A percentile compares a stretch with the other conserved stretches of the same genome.
phyloP scores from a whole-genome alignment of 192 early-diverging fungal genomes.

The Diversispora epigaea region DNA sequence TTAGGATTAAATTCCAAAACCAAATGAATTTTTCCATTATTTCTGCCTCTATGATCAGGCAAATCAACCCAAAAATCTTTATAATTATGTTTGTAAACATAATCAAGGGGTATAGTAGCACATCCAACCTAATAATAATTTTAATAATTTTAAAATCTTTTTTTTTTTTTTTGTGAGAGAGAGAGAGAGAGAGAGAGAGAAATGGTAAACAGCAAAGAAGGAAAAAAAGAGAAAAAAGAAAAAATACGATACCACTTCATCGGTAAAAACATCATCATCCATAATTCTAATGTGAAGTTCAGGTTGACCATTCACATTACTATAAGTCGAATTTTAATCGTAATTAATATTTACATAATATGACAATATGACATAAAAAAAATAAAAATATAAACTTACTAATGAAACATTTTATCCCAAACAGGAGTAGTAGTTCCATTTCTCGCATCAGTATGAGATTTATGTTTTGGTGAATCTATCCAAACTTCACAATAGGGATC shows the following conservation, averaged over 20 bases:
- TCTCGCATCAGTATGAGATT: background rate
- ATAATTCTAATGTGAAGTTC: background rate
- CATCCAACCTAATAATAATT: background rate
- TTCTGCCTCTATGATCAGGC: background rate
- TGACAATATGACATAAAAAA: background rate
- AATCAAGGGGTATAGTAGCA: background rate
- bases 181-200: too few relatives aligned
- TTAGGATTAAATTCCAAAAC: slow-evolving; percentile 7
- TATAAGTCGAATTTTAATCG: background rate
- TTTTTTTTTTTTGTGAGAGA: too few relatives aligned
- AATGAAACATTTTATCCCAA: background rate
- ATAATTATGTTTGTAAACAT: background rate
- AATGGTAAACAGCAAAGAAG: background rate
- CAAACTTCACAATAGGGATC: slow-evolving; percentile 1
- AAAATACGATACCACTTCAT: background rate
- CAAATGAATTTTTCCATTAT: background rate
- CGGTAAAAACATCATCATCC: background rate
- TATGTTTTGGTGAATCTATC: background rate
- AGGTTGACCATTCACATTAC: background rate
- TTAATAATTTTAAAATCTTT: too few relatives aligned
- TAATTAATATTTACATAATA: background rate
- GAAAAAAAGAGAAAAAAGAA: background rate
- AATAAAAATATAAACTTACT: background rate
- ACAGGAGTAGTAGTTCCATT: background rate
- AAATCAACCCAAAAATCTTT: background rate